Evolutionary conservation across 177 flowering plant species (phyloP).

Genomic region (Tripterygium wilfordii): DNA sequence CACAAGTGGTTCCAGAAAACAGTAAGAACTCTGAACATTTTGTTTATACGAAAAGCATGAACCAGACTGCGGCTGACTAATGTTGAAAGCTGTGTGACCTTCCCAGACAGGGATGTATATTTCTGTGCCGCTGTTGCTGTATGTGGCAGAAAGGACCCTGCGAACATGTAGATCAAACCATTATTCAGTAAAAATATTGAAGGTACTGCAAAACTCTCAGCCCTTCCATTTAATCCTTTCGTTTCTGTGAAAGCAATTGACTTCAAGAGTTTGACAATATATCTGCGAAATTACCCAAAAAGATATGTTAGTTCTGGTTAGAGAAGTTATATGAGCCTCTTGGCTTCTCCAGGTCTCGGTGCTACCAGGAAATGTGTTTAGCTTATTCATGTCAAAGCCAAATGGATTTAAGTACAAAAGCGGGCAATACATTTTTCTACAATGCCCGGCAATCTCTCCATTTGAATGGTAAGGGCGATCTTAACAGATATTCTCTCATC

Average conservation of each 20-base stretch:
- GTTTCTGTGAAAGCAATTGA: not conserved
- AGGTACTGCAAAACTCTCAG: no score
- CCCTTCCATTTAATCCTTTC: no score
- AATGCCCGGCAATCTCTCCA: conserved; percentile 81
- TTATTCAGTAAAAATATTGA: conserved; percentile 62
- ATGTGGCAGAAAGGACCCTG: conserved; percentile 63
- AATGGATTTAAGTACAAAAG: conserved; percentile 81
- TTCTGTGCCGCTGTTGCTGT: conserved; percentile 70
- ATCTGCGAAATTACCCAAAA: no score
- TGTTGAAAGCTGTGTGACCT: not conserved
- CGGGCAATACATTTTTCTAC: conserved; percentile 91
- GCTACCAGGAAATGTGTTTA: conserved; percentile 83
- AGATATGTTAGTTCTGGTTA: no score
- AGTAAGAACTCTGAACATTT: conserved; percentile 59
- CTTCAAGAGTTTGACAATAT: no score
- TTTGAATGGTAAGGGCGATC: conserved; percentile 70
- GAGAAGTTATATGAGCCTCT: no score
- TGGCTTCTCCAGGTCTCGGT: conserved; percentile 53
- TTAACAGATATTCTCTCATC: not conserved
- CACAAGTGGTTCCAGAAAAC: conserved; percentile 78
- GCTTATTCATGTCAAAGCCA: conserved; percentile 83
- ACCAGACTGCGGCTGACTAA: not conserved
- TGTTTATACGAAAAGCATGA: no score
- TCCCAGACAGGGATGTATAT: conserved; percentile 98
- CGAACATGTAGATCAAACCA: conserved; percentile 65